Percentiles rank a stretch among this genome's conserved stretches.
Conservation (phyloP, 495 filamentous ascomycete genomes). For the Elasticomyces elasticus region DNA sequence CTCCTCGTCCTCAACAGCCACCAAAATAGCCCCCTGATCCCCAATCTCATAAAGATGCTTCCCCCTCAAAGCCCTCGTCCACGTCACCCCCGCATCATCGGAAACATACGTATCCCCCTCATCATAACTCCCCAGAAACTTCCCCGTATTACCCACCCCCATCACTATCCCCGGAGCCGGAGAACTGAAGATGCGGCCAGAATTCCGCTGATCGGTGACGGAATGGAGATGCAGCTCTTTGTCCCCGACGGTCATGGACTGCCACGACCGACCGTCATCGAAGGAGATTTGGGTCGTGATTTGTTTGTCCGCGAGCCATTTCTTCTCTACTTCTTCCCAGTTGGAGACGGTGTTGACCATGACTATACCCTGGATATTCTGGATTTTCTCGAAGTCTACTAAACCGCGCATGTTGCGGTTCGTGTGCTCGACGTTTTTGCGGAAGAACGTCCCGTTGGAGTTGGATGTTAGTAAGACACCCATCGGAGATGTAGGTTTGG, state of each 20-base stretch:
- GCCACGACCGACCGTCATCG: conserved; percentile 78
- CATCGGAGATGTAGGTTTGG: conserved; percentile 52
- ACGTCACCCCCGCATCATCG: conserved; percentile 80
- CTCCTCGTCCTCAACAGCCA: conserved; percentile 61
- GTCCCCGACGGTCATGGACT: conserved; percentile 49
- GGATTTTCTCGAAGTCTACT: conserved; percentile 90
- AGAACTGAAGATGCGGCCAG: conserved; percentile 84
- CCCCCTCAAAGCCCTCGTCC: conserved; percentile 61
- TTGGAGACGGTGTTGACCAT: conserved; percentile 86
- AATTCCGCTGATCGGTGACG: conserved; percentile 66
- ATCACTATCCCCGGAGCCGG: conserved; percentile 86
- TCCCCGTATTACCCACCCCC: conserved; percentile 82
- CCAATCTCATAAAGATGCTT: conserved; percentile 94
- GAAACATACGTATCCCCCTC: conserved; percentile 77
- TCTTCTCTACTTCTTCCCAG: conserved; percentile 59
- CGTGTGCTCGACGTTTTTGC: conserved; percentile 77
- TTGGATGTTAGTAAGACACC: conserved; percentile 87
- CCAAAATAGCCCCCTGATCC: conserved; percentile 75
- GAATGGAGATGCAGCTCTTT: conserved; percentile 75
- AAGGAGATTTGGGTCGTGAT: conserved; percentile 76
- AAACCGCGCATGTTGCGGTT: conserved; percentile 61
- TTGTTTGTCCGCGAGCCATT: conserved; percentile 46
- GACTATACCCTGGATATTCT: conserved; percentile 80
- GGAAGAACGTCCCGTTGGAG: conserved; percentile 93
- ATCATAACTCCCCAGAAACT: conserved; percentile 51